Evolutionary conservation across 192 early-diverging fungal genomes (phyloP), one percentile per base, ranked within the genome.

Genomic region (Chytriomyces hyalinus): DNA sequence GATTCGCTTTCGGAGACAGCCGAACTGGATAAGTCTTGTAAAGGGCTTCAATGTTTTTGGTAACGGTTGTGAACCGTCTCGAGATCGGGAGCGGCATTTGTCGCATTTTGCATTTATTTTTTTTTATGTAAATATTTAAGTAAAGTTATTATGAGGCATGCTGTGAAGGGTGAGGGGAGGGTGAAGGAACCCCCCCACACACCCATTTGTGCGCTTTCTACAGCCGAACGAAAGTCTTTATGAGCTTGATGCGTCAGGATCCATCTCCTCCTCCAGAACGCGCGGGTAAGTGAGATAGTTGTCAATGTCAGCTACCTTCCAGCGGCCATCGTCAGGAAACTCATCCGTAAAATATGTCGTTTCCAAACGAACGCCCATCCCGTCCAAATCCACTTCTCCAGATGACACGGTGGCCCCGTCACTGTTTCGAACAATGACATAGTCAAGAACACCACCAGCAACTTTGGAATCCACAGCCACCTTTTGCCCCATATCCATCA

Each of bases 241-340:
- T 36, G 36, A 36, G 36, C 36, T 36, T 36, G 36, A 36, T 36
- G 36, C 36, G 36, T 36, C 22, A 20, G 62, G 62, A 28, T 13
- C 9, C 67, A n/a, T 10, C 6, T 73, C 72, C 61, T 73, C 72
- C 47, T 73, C 72, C 53, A 46, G n/a, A 26, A 73, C 61, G 4
- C 72, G n/a, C 26, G n/a, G 72, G 6, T 57, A 28, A 13, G 48
- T 63, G 10, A 73, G 45, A 62, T 26, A 73, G 45, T 63, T 36
- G 46, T 73, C 72, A 7, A 73, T 20, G 63, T 73, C 72, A 20
- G 72, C 72, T 45, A 73, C 50, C 43, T 26, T 73, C 72, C 72
- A 73, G 3, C 15, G 24, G 13, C 61, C 72, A 44, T 61, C 45
- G 26, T 73, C 72, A 15, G 60, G 60, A 62, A 73, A 73, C 53